phyloP scores from a whole-genome alignment of 2,329 filamentous ascomycete species.

The Colletotrichum trifolii region DNA sequence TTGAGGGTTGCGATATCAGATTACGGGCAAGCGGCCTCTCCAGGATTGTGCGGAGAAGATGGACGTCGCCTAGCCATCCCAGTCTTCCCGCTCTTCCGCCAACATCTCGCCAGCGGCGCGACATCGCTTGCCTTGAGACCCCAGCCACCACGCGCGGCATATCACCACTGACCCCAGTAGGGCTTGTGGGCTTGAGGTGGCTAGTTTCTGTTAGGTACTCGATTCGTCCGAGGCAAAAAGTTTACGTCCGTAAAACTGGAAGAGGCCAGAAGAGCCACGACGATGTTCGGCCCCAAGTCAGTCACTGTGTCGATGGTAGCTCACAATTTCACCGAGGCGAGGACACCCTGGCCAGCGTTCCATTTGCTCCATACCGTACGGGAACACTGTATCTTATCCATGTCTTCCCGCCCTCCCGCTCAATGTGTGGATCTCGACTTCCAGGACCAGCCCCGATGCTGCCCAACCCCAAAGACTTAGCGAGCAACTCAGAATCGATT shows the following conservation, averaged over 20 bases:
- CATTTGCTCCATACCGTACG: constrained; percentile 31
- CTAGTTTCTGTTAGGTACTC: constrained; percentile 12
- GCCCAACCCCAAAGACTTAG: neutral
- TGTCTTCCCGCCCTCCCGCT: constrained; percentile 35
- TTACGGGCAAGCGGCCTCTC: constrained; percentile 30
- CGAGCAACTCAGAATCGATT: too few species aligned
- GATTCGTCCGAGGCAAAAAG: constrained; percentile 18
- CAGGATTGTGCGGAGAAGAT: constrained; percentile 30
- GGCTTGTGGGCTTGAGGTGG: neutral
- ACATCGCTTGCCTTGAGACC: constrained; percentile 33
- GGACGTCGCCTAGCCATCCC: constrained; percentile 23
- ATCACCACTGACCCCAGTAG: constrained; percentile 27
- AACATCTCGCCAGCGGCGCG: constrained; percentile 29
- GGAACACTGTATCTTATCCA: constrained; percentile 34
- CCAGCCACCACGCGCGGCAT: constrained; percentile 31
- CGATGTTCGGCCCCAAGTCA: constrained; percentile 16
- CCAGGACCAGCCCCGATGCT: constrained; percentile 23
- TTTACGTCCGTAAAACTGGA: constrained; percentile 30
- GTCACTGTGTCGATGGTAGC: constrained; percentile 19
- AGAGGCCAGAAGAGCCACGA: constrained; percentile 15
- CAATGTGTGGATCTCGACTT: constrained; percentile 28
- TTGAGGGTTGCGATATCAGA: constrained; percentile 33
- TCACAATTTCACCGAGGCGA: constrained; percentile 26
- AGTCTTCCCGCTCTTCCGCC: constrained; percentile 33
- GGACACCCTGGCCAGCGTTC: constrained; percentile 19